These are phyloP conservation scores for Phaeotremella skinneri DNA, from an alignment of 768 basidiomycete species.

Conservation along the genomic window DNA sequence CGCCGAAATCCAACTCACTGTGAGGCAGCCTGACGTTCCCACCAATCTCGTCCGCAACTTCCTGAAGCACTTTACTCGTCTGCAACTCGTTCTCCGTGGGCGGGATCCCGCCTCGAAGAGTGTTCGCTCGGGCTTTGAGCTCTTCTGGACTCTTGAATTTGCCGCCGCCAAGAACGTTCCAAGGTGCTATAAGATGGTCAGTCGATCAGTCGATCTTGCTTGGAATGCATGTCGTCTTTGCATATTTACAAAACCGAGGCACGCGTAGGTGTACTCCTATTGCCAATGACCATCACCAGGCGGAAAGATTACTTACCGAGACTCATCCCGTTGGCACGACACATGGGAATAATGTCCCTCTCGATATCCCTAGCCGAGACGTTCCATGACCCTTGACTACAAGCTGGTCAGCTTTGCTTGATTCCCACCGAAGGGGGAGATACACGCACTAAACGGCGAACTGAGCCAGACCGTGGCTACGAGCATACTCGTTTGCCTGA, in stretches of 20 bases:
- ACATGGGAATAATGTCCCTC: constrained; percentile 59
- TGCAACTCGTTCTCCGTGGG: constrained; percentile 21
- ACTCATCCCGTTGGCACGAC: constrained; percentile 20
- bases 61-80: constrained; percentile 28
- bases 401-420: neutral
- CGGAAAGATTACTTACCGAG: constrained; percentile 7
- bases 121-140: constrained; percentile 24
- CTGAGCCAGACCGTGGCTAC: constrained; percentile 57
- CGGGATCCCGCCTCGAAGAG: constrained; percentile 10
- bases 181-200: neutral
- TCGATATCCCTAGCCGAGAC: constrained; percentile 55
- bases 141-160: constrained; percentile 33
- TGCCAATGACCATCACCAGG: neutral
- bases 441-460: constrained; percentile 61
- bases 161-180: neutral
- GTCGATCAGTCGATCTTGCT: too few relatives aligned
- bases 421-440: constrained; percentile 6
- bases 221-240: too few relatives aligned
- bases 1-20: too few relatives aligned
- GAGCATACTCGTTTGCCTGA: constrained; percentile 57
- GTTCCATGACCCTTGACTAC: constrained; percentile 36
- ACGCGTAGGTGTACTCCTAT: too few relatives aligned
- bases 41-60: constrained; percentile 42
- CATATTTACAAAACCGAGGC: too few relatives aligned
- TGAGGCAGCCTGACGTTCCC: constrained; percentile 20